Base-by-base conservation (phyloP, 305 asterid genomes). In the Solanum hybrid region DNA sequence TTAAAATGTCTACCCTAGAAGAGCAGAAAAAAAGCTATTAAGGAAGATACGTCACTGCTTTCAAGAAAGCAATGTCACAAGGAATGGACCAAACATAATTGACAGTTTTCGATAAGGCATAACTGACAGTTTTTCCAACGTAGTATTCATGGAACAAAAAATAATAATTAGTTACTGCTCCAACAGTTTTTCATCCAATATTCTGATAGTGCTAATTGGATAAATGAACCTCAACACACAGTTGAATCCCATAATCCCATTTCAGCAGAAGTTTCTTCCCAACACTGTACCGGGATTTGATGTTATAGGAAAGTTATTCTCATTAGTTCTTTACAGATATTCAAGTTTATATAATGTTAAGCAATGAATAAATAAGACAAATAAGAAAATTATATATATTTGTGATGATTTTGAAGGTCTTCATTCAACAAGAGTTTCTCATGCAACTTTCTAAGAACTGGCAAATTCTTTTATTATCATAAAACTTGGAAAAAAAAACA, bases 1-100 rank as follows among this genome's bases (percentile, higher is more conserved):
- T 28, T 34, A 40, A 87, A 76, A 90, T 84, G 67, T 18, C 86
- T 33, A 87, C 46, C 82, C 87, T 64, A 35, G 42, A 90, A 90
- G 89, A 46, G 69, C 31, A 37, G 6, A 86, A 37, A 46, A 87
- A 13, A 8, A 35, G 71, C 26, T 26, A 82, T 39, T 40, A 40
- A 13, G 87, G 74, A 46, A 83, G 71, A 83, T 18, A 84, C 10
- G 35, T 81, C 64, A 81, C 18, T 39, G 86, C 24, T 37, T 81
- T 81, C 33, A 24, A 80, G 64, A 24, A 80, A 37, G 34, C 28
- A 31, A 51, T 20, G 31, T 31, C 75, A 31, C 31, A 31, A 51
- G 36, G 88, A 57, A 31, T 84, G 88, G 42, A 29, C 75, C 88
- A 51, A 29, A 84, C 31, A 29, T 84, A 51, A 83, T 28, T 84